A percentile compares a stretch with the other conserved stretches of the same genome.
phyloP scores from a whole-genome alignment of 164 flowering plant genomes.

The Echeveria elegans region DNA sequence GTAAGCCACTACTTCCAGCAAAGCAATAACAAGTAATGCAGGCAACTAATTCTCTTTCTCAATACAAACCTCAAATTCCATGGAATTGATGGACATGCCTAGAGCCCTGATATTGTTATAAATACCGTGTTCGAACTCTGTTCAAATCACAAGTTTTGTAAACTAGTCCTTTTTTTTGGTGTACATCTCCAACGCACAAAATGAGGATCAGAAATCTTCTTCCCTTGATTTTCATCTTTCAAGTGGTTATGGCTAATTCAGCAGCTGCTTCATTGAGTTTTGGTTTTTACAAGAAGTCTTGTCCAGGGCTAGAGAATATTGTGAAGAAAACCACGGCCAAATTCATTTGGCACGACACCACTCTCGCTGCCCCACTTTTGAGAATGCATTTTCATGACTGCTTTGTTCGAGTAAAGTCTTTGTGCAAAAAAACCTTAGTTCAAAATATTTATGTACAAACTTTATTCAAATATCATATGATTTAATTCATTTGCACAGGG shows the following conservation, averaged over 20 bases:
- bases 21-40: no score
- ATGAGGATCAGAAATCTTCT: not conserved
- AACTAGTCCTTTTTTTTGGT: no score
- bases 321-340: not conserved
- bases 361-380: slow-evolving; percentile 6
- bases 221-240: not conserved
- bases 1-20: no score
- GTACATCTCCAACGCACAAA: no score
- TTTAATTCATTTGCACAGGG: not conserved
- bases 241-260: not conserved
- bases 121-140: no score
- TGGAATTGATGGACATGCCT: no score
- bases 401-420: slow-evolving; percentile 3
- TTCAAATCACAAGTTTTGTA: no score
- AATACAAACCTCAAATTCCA: no score
- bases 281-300: not conserved
- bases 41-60: no score
- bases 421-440: not conserved
- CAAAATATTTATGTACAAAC: no score
- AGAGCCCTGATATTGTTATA: no score
- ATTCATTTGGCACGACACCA: not conserved
- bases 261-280: not conserved
- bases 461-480: no score
- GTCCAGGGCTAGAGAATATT: not conserved
- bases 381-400: slow-evolving; percentile 8